Evolutionary conservation across 169 alveolate species (phyloP), one percentile per base, ranked within the genome.

Genomic region (Blepharisma undulans): DNA sequence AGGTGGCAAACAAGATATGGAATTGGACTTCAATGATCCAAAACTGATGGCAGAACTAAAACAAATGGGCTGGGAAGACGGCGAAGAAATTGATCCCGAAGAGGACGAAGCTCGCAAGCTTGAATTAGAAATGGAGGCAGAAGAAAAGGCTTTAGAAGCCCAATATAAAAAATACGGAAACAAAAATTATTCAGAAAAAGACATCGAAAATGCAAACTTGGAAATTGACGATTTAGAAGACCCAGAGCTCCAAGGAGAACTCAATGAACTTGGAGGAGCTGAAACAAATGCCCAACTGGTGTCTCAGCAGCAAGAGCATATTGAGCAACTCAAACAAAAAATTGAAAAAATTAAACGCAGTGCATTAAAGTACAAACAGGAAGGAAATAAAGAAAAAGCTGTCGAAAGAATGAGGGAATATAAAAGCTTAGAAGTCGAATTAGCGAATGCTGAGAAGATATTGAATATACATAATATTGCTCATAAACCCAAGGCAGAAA

Each of bases 1-100:
- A 48, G 66, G 66, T 48, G 66, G 66, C 66, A 1, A 48, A 48
- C 66, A 48, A 48, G 80, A 82, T 30, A n/a, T 82, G 27, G 76
- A 82, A 36, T 7, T 82, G 33, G 76, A 82, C 89, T 59, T 82
- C 74, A 82, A 82, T 22, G 89, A 82, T n/a, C 89, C 89, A 22
- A 33, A 82, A 32, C 89, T 82, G 18, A 34, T 82, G 78, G 60
- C 33, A 36, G 89, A 82, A 59, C 76, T 82, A 22, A 82, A 82
- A 82, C 76, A 22, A 36, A 60, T 60, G 77, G 89, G 89, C 30
- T 82, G 89, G 89, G 72, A 32, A 36, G 89, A 82, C 2, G 77
- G 48, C 22, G 89, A 82, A 32, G 87, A 79, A 34, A 60, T 48
- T 22, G 89, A 82, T 22, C 77, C 77, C 29, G 89, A 82, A 19